Evolutionary conservation across 257 asterid species (phyloP), one percentile per base, ranked within the genome.

Genomic region (Leptodermis oblonga): DNA sequence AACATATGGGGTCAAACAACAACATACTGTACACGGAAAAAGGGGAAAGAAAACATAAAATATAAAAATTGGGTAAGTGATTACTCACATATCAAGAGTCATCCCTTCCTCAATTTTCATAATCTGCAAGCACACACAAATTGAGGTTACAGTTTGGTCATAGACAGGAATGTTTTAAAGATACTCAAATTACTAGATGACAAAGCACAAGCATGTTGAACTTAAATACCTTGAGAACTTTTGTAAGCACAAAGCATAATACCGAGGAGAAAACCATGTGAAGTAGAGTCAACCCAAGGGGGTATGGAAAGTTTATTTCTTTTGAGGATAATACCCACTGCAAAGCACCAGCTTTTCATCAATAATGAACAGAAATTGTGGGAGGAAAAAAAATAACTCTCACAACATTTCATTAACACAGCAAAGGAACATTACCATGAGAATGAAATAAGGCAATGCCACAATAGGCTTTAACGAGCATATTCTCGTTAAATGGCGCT

Each of bases 271-370:
- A 93, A 71, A 90, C 76, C 98, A 93, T 93, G 82, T 93, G 98
- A 84, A 93, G 96, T 60, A 93, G 86, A 39, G 98, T 93, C 85
- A 93, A 79, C 62, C 92, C 98, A 68, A 93, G 97, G 62, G 98
- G 98, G 81, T 88, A 93, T 20, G 98, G 97, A 78, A 93, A 93
- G 85, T 90, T 90, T 58, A 93, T 86, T 65, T 90, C 97, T 82
- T 90, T 86, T 1, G 98, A 93, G 41, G 97, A 90, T 74, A 93
- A 82, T 66, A 93, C 92, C 98, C 98, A 93, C 98, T 93, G 95
- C 94, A 90, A 48, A 62, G 43, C 46, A 76, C 56, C 64, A 52
- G 17, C 26, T 49, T 60, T 58, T 41, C 54, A 63, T 64, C 26
- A 53, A 52, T 53, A 12, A 62, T 72, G 28, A 72, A 33, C 20